Evolutionary conservation across 2,329 filamentous ascomycete genomes (phyloP), one percentile per base, ranked within the genome.

Genomic region (Fusarium xylarioides): DNA sequence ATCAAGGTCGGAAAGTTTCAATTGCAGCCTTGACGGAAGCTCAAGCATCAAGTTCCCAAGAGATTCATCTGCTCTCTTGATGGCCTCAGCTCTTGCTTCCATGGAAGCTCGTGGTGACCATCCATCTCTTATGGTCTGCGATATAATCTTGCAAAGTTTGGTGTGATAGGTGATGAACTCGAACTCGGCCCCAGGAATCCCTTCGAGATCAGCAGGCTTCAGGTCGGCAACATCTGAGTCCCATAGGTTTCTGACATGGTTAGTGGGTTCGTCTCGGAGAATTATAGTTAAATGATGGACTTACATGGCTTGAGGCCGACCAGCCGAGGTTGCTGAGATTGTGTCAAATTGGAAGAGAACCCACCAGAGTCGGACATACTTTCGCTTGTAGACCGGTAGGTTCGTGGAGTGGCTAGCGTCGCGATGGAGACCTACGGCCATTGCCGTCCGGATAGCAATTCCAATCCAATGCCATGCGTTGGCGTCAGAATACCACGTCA

Each of bases 381-480:
- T 30, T 4, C 63, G 63, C 14, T 67, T 67, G 5, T 67, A 66
- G 12, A 67, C 64, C 1, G 63, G 46, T 5, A 67, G 40, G 34
- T 52, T 67, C 15, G 19, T 60, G 5, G 63, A 67, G 15, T 67
- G 63, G 16, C 46, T 67, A 2, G 46, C 44, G 9, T 67, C 64
- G 1, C 64, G 53, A n/a, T 67, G 64, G 2, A 67, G 11, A 6
- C 63, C 64, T 8, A 67, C 11, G 4, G 64, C 64, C 63, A 67
- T 67, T 7, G 64, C 64, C 10, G 64, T 67, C 32, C 64, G 60
- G 0, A 23, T 61, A 2, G 64, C 63, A 28, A 67, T 60, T 4
- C 64, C 64, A 34, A 67, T 67, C 64, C 64, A 67, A n/a, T 67
- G 38, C 64, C 64, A 67, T 4, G 64, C 53, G 16, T 67, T 61